Base-by-base conservation (phyloP, 805 yeast species). In the Ogataea parapolymorpha region DNA sequence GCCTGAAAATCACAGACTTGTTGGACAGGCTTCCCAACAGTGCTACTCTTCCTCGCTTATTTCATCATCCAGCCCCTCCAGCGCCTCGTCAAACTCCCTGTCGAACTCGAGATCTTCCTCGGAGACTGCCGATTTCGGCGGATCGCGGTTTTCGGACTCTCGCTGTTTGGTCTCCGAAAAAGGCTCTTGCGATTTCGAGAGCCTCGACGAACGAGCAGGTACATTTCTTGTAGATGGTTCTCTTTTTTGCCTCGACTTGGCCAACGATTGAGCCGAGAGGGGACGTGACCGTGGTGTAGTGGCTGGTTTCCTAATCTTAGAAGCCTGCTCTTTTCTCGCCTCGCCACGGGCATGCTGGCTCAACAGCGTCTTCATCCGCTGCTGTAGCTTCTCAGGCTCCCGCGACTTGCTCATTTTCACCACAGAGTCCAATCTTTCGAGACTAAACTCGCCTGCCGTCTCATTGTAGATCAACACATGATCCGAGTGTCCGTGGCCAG, bases 391-490 rank as follows among this genome's bases (percentile, higher is more conserved):
- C 5, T 49, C 46, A 3, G 62, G 61, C 26, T 59, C 61, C 28
- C 68, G 45, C 3, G 66, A 58, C 47, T 62, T 62, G 37, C 44
- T 54, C 61, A 63, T 53, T 29, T 56, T 52, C 22, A 63, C 47
- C 10, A 50, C 43, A 2, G 62, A 61, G 27, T 46, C 46, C 42
- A 57, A 53, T 26, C 38, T 42, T 26, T 61, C 61, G 41, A 62
- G 41, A 32, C 50, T 49, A 45, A 63, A 62, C 13, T 37, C 35
- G 16, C 53, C 53, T 3, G 49, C 36, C 10, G 55, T 51, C 24
- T 50, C 49, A 42, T 63, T 63, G 39, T 48, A 63, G 5, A 56
- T 32, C 25, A 63, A 38, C 2, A 55, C 43, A 26, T 45, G 58
- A 16, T 63, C 68, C n/a, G 56, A 41, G 25, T 40, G 39, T 11